phyloP scores from a whole-genome alignment of 768 basidiomycete genomes.

The Trametes maxima region DNA sequence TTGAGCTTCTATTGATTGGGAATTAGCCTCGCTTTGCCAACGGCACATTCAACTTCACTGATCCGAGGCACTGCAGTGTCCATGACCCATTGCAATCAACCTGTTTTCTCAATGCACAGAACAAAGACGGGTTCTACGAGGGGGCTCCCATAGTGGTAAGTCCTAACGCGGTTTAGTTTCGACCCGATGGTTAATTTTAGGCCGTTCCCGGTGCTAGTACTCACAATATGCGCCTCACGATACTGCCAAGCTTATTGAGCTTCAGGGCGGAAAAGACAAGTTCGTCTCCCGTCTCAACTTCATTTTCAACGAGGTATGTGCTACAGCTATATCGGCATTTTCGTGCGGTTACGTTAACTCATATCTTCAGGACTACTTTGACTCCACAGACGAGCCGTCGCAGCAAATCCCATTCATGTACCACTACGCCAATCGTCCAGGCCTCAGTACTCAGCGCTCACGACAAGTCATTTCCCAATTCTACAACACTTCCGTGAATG shows the following conservation, averaged over 20 bases:
- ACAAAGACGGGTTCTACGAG: constrained; percentile 67
- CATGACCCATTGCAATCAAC: constrained; percentile 60
- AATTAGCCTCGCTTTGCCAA: constrained; percentile 54
- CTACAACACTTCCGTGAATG: constrained; percentile 58
- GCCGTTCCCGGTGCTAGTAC: not conserved
- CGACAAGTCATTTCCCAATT: constrained; percentile 55
- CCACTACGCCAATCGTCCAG: constrained; percentile 64
- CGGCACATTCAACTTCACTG: constrained; percentile 64
- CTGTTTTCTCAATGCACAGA: constrained; percentile 59
- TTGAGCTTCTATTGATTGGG: not conserved
- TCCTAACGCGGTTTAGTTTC: not conserved
- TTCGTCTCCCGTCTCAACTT: constrained; percentile 59
- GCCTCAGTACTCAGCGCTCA: constrained; percentile 57
- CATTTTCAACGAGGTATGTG: constrained; percentile 52
- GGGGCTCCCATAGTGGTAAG: constrained; percentile 58
- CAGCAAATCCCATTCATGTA: constrained; percentile 74
- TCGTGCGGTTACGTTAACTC: not conserved
- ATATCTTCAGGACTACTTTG: constrained; percentile 52
- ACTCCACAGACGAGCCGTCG: constrained; percentile 64
- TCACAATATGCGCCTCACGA: constrained; percentile 64
- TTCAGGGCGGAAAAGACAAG: constrained; percentile 59
- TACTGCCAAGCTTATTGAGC: constrained; percentile 57
- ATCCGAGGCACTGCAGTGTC: constrained; percentile 67
- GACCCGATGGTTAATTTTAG: not conserved
- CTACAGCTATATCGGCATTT: no score